Base-by-base conservation (phyloP, 129 eudicot species). In the Artemisia annua region DNA sequence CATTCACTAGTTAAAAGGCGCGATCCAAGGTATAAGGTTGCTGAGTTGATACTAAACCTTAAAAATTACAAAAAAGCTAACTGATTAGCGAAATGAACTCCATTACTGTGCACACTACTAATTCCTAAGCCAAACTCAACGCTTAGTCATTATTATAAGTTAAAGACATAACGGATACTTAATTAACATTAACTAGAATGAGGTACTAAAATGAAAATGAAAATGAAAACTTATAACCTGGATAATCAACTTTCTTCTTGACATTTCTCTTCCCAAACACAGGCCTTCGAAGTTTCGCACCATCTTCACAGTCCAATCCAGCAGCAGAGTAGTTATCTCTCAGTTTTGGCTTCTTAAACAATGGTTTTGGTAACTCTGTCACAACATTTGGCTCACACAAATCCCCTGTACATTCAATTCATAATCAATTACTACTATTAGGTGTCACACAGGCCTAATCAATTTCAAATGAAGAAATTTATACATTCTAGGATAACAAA, bases 311-410 rank as follows among this genome's bases (percentile, higher is more conserved):
- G 48, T 61, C 80, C 0, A 46, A 58, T 43, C 71, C 68, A 60
- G 65, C 16, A 44, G 70, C 66, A 82, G 58, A 63, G 73, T 66
- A 69, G 50, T 35, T 82, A 54, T 48, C 55, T 3, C 62, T 71
- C 78, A 86, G 56, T 75, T 79, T 93, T 5, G 87, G 90, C 79
- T 65, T 90, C 79, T 72, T 89, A 74, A 84, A 83, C 82, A 79
- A 4, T 13, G 79, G 76, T 50, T 89, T 82, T 4, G 96, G 92
- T 76, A 86, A 46, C 69, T 93, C 87, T 0, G 97, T 93, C 71
- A 93, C 89, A 60, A 93, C 75, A 46, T 67, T 79, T 4, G 82
- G 84, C 85, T 80, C 95, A 51, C 79, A 76, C 66, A 61, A 71
- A 49, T 85, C 82, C 68, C 68, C 93, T 91, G 85, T 58, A 83